Evolutionary conservation across 768 basidiomycete genomes (phyloP), one percentile per base, ranked within the genome.

Genomic region (Suillus weaverae): DNA sequence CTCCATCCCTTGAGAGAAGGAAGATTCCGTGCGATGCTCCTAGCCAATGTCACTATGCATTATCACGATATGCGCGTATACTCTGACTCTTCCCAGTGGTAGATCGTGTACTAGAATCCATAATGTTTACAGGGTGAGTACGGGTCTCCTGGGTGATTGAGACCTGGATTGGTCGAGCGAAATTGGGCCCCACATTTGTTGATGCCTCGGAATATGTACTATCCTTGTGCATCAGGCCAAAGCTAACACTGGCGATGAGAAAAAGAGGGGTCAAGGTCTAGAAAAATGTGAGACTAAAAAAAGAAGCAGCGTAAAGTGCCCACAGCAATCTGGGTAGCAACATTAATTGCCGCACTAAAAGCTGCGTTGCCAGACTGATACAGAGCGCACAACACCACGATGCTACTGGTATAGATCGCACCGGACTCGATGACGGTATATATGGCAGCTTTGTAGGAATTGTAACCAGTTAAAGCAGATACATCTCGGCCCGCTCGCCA

Each of bases 371-470:
- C 39, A n/a, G 39, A 33, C 7, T 56, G 35, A 20, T 67, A 55
- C 35, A 70, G 30, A 14, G 39, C 41, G 55, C 67, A 57, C n/a
- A 67, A 10, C 7, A 70, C 55, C 16, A 70, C 30, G 3, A 70
- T 71, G 35, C 64, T 59, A 10, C 43, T 62, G 16, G 69, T 65
- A 38, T 66, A 68, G 11, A 71, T 30, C 3, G 61, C 70, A 22
- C 70, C 70, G 16, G 65, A 71, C 60, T 68, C 70, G 39, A 71
- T 61, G 43, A 68, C 38, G 18, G 65, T 66, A 63, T 61, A 66
- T 6, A 71, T 68, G 13, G 67, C 36, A 5, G 61, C 41, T 22
- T 44, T 44, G 61, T 70, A 71, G 30, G 26, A 33, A 53, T 60
- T 36, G 20, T 53, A 14, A 22, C 30, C 22, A 2, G 53, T 9